Conservation (phyloP, 2,329 filamentous ascomycete genomes). For the Seiridium cupressi region DNA sequence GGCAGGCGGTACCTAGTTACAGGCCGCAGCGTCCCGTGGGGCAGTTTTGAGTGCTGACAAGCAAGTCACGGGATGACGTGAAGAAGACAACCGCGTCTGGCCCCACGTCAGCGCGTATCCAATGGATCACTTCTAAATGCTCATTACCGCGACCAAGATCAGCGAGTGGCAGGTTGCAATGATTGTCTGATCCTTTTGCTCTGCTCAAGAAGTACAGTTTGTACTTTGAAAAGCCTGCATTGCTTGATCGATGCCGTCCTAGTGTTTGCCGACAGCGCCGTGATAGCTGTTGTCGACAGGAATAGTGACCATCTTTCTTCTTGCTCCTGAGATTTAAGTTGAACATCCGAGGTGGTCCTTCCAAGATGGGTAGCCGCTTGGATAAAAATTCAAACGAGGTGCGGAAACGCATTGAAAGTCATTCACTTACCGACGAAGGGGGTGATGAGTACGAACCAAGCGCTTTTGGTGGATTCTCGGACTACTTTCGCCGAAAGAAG, state of each 20-base stretch:
- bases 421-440: conserved; percentile 75
- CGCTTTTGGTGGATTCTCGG: conserved; percentile 81
- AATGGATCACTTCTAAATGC: neutral
- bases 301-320: neutral
- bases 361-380: conserved; percentile 56
- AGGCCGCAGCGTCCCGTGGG: neutral
- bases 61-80: conserved; percentile 40
- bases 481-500: conserved; percentile 95
- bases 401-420: conserved; percentile 59
- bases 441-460: conserved; percentile 91
- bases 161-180: no score
- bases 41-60: neutral
- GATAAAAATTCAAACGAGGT: conserved; percentile 63
- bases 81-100: conserved; percentile 18
- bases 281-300: neutral
- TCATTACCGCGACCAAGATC: neutral
- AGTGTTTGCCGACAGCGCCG: neutral
- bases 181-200: no score
- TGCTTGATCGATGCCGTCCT: no score
- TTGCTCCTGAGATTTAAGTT: no score
- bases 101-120: neutral
- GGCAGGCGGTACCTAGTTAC: no score
- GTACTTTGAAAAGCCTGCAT: no score
- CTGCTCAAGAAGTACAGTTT: no score
- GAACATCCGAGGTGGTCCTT: no score